A percentile compares a stretch with the other conserved stretches of the same genome.
phyloP scores from a whole-genome alignment of 805 yeast species.

The Zygoascus flipseniorum region DNA sequence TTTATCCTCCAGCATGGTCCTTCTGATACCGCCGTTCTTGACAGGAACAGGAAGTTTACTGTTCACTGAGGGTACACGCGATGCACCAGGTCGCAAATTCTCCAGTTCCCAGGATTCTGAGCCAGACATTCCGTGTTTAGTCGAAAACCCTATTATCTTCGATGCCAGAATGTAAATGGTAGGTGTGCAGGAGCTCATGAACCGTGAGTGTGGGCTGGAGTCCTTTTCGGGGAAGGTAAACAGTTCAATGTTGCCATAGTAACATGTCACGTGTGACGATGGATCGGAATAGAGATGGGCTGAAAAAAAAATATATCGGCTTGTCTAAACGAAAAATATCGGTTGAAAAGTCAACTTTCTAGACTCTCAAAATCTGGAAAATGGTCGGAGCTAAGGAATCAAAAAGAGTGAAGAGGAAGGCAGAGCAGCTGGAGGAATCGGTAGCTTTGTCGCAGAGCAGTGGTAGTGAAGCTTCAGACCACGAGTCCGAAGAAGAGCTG shows the following conservation, averaged over 20 bases:
- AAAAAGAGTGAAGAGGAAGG: slow-evolving; percentile 1
- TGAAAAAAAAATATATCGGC: neutral
- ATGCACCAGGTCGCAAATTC: neutral
- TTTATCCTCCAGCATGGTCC: neutral
- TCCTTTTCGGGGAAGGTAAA: neutral
- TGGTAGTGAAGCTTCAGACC: neutral
- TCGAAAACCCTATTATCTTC: neutral
- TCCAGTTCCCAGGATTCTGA: neutral
- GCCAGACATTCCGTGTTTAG: too few relatives aligned
- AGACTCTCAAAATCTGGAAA: neutral
- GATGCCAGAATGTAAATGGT: neutral
- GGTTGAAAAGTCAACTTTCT: neutral
- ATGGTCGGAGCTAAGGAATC: neutral
- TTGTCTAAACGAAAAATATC: neutral
- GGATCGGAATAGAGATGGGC: neutral
- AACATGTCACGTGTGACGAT: neutral
- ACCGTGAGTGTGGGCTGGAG: neutral
- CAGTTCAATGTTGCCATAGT: neutral
- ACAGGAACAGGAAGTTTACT: neutral
- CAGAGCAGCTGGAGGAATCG: slow-evolving; percentile 5
- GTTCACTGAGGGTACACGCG: neutral
- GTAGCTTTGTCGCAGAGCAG: slow-evolving; percentile 1
- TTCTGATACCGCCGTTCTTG: neutral
- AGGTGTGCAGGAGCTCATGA: neutral
- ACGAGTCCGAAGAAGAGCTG: slow-evolving; percentile 16